Evolutionary conservation across 139 green algal species (phyloP).

Genomic region (Desmodesmus armatus): DNA sequence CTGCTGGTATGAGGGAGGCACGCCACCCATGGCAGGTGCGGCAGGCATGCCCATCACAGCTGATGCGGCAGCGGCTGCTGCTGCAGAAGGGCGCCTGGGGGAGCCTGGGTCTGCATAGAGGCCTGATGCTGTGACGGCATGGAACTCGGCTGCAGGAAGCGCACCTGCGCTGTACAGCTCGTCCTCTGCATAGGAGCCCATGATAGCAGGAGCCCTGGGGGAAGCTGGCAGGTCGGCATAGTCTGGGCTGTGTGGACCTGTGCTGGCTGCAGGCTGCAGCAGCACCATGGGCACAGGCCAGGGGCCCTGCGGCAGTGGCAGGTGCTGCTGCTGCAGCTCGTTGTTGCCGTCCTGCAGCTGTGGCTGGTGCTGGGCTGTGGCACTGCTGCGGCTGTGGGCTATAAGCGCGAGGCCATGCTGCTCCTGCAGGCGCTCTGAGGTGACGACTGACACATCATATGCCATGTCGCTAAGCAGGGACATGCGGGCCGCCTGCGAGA

Average conservation of each 20-base stretch:
- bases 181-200: not conserved
- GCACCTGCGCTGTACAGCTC: not conserved
- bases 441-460: slow-evolving; percentile 52
- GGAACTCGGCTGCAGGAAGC: not conserved
- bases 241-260: not conserved
- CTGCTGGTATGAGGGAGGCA: too few relatives aligned
- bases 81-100: not conserved
- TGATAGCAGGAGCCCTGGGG: slow-evolving; percentile 11
- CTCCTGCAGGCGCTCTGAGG: slow-evolving; percentile 27
- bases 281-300: not conserved
- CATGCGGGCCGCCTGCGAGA: slow-evolving; percentile 51
- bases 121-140: slow-evolving; percentile 7
- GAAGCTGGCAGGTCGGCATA: slow-evolving; percentile 6
- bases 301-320: not conserved
- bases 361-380: not conserved
- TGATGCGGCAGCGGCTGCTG: not conserved
- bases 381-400: slow-evolving; percentile 4
- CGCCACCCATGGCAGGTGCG: too few relatives aligned
- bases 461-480: slow-evolving; percentile 63
- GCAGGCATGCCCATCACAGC: too few relatives aligned
- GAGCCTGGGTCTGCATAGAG: not conserved
- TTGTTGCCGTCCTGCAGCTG: slow-evolving; percentile 1
- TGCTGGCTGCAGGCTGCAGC: not conserved
- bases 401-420: slow-evolving; percentile 48
- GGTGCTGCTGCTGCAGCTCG: not conserved